A percentile compares a stretch with the other conserved stretches of the same genome.
These are phyloP conservation scores for Jasminum sambac DNA, from an alignment of 257 asterid species.

Conservation along the genomic window DNA sequence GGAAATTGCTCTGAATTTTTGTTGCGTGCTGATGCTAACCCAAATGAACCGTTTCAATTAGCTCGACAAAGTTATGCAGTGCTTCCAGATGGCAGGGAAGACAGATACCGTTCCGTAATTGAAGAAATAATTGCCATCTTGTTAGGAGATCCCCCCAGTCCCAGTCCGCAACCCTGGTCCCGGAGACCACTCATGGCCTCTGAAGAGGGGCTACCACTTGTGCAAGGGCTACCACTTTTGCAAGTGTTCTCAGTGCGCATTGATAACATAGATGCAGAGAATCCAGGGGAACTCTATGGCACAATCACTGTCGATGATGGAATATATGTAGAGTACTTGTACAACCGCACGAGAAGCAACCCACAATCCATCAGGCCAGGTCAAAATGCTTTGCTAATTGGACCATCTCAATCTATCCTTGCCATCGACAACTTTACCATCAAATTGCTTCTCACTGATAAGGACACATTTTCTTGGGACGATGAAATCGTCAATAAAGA, in stretches of 20 bases:
- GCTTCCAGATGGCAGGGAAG: not conserved
- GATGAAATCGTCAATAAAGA: not conserved
- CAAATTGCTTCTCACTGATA: not conserved
- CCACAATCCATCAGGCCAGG: not conserved
- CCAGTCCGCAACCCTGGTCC: not conserved
- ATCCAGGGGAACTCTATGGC: conserved; percentile 2
- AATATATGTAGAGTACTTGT: not conserved
- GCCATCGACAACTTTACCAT: conserved; percentile 3
- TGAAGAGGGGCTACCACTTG: not conserved
- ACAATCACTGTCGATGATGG: conserved; percentile 3
- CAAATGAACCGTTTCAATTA: not conserved
- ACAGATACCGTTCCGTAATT: not conserved
- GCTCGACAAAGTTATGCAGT: not conserved
- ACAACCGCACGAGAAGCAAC: not conserved
- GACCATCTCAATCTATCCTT: not conserved
- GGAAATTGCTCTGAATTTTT: not conserved
- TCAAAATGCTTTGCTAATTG: too few species aligned
- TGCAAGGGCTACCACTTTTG: not conserved
- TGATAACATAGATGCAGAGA: not conserved
- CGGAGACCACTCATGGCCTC: not conserved
- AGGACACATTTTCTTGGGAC: not conserved
- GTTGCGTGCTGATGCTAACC: conserved; percentile 3
- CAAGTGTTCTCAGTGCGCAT: too few species aligned
- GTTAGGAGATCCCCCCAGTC: not conserved
- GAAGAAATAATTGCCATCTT: conserved; percentile 1